Conservation (phyloP, 108 stramenopile genomes). For the Cyclotella atomus region DNA sequence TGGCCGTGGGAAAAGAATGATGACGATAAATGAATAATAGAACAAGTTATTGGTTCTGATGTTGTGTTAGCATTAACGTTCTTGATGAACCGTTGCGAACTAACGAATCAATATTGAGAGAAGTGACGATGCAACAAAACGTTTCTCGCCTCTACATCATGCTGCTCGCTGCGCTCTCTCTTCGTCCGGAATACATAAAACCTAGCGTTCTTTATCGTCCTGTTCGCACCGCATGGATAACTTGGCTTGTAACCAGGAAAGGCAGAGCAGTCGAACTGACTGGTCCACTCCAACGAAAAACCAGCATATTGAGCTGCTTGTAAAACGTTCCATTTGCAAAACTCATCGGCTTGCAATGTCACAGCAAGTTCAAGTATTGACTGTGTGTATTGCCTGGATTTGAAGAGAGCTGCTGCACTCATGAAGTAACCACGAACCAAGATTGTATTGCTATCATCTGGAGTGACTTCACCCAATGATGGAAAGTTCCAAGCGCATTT, state of each 20-base stretch:
- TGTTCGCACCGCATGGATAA: conserved; percentile 9
- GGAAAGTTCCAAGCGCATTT: conserved; percentile 30
- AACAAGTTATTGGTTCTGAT: no score
- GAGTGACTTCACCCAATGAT: background rate
- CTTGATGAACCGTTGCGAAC: no score
- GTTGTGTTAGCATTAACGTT: no score
- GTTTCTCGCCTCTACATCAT: background rate
- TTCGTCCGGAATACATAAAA: conserved; percentile 34
- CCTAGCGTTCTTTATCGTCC: conserved; percentile 5
- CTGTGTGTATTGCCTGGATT: background rate
- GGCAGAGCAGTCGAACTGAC: conserved; percentile 21
- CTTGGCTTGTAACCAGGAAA: conserved; percentile 28
- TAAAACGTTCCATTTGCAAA: conserved; percentile 34
- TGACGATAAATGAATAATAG: no score
- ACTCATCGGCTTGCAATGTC: conserved; percentile 18
- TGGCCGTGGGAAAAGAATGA: no score
- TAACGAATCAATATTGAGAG: no score
- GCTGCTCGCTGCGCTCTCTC: background rate
- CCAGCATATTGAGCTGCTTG: conserved; percentile 21
- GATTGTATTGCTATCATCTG: conserved; percentile 17
- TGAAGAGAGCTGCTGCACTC: conserved; percentile 25
- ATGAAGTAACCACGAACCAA: conserved; percentile 25
- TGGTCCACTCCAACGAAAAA: conserved; percentile 22
- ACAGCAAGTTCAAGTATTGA: conserved; percentile 22
- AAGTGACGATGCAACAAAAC: background rate